Base-by-base conservation (phyloP, 176 grass and related monocot genomes). In the Ensete glaucum region DNA sequence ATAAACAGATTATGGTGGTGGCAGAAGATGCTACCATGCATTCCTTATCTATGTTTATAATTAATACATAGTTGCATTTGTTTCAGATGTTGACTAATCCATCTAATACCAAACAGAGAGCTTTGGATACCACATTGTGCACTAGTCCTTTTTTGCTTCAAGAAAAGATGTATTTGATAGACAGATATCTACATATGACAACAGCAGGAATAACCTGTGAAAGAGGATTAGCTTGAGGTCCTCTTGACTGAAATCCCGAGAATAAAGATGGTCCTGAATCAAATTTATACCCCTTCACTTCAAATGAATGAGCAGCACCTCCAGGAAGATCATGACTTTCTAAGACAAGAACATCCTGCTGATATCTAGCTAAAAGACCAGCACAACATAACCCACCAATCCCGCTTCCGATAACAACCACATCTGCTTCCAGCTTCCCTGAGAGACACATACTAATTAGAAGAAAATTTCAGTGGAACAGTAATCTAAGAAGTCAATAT, bases 201-300 rank as follows among this genome's bases (percentile, higher is more conserved):
- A 4, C 17, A 51, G 23, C 29, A 71, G 64, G 53, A 7, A 43
- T 78, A 54, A 91, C 90, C 88, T 93, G 88, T 54, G 88, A 90
- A 74, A 98, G 90, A 77, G 95, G 95, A 79, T 98, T 98, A 74
- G 88, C 90, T 78, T 98, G 90, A 11, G 78, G 86, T 0, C 90
- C 90, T 85, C 95, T 86, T 50, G 90, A 98, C 52, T 98, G 86
- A 82, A 98, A 98, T 0, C 90, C 90, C 1, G 95, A 98, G 81
- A 98, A 98, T 62, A 98, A 81, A 49, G 95, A 98, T 5, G 95
- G 95, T 4, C 94, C 95, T 26, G 94, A 98, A 62, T 98, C 90
- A 80, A 98, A 98, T 77, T 84, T 89, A 73, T 93, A 98, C 1
- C 90, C 95, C 76, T 99, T 99, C 73, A 99, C 81, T 26, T 91